These are phyloP conservation scores for Raffaelea ambrosiae DNA, from an alignment of 2,329 filamentous ascomycete genomes.

Conservation along the genomic window DNA sequence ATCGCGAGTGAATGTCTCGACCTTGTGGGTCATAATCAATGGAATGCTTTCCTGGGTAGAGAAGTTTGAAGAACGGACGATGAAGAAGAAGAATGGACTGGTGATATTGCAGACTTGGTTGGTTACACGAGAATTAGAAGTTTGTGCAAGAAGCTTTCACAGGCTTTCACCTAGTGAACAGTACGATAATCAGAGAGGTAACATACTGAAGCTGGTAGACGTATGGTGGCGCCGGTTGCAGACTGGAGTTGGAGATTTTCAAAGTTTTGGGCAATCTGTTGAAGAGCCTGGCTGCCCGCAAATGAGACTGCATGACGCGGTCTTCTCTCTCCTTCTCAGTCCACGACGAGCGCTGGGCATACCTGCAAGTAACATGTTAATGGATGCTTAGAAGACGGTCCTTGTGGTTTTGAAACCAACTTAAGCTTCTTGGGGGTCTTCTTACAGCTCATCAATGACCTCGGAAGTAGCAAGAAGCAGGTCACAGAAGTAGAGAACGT, in stretches of 20 bases:
- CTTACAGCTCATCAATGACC: background rate
- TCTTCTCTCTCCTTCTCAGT: background rate
- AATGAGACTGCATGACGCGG: background rate
- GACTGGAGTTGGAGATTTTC: too few species aligned
- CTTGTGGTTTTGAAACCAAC: too few species aligned
- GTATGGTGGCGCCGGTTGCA: too few species aligned
- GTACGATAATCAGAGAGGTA: too few species aligned
- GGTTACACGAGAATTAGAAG: too few species aligned
- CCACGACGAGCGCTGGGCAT: background rate
- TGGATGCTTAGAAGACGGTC: too few species aligned
- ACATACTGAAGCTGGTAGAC: too few species aligned
- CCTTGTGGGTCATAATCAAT: background rate
- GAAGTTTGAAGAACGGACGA: background rate
- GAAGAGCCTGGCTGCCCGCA: too few species aligned
- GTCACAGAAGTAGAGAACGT: background rate
- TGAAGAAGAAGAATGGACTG: background rate
- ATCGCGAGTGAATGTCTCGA: background rate
- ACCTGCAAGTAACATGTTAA: too few species aligned
- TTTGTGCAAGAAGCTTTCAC: background rate
- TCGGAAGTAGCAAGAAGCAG: background rate
- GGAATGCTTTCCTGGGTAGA: background rate
- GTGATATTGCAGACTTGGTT: slow-evolving; percentile 1
- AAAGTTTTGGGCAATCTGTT: too few species aligned
- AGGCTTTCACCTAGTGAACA: too few species aligned
- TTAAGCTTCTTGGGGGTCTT: too few species aligned